phyloP scores from a whole-genome alignment of 805 yeast genomes.

The Lipomyces yamanashiensis region DNA sequence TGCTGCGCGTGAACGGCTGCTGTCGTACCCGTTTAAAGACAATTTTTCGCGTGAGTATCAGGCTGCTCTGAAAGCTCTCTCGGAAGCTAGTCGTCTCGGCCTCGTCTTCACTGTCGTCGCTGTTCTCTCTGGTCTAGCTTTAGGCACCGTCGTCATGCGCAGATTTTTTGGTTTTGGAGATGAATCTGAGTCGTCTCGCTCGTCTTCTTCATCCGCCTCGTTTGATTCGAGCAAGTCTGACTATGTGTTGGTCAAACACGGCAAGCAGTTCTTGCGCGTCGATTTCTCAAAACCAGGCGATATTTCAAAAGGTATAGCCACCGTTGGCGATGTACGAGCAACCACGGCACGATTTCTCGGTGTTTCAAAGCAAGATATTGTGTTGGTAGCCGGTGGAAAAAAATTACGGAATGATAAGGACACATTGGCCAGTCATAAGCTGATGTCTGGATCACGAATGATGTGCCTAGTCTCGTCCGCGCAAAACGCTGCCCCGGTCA shows the following conservation, averaged over 20 bases:
- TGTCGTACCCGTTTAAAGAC: neutral
- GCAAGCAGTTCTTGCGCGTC: conserved; percentile 28
- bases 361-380: conserved; percentile 20
- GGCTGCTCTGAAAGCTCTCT: neutral
- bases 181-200: neutral
- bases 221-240: conserved; percentile 23
- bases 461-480: conserved; percentile 22
- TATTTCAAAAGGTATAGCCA: conserved; percentile 32
- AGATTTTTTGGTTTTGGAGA: conserved; percentile 26
- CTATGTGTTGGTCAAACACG: conserved; percentile 33
- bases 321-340: conserved; percentile 39
- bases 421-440: conserved; percentile 18
- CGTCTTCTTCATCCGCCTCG: neutral
- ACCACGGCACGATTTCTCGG: conserved; percentile 33
- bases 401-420: conserved; percentile 34
- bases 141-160: conserved; percentile 20
- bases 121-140: conserved; percentile 2
- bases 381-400: conserved; percentile 35
- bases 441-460: conserved; percentile 28
- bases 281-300: conserved; percentile 36
- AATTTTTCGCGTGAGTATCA: neutral
- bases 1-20: conserved; percentile 10
- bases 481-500: conserved; percentile 4
- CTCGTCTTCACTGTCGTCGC: conserved; percentile 2
- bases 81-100: conserved; percentile 8